Conservation (phyloP, 257 asterid genomes). For the Rauvolfia tetraphylla region DNA sequence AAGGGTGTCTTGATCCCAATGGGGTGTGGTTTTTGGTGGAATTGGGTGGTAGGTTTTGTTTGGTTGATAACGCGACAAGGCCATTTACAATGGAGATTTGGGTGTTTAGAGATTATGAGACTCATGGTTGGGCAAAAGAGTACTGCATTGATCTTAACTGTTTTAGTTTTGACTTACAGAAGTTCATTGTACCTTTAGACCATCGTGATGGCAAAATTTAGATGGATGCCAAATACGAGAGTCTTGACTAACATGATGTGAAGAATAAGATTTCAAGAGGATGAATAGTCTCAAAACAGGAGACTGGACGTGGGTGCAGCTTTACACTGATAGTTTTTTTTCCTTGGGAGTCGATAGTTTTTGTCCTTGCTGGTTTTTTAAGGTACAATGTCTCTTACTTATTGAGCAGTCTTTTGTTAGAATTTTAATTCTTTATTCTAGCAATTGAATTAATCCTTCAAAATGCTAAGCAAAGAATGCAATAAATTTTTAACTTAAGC, state of each 20-base stretch:
- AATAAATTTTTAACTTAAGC: no score
- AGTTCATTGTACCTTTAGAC: constrained; percentile 37
- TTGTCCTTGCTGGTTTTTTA: no score
- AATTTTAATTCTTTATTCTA: background rate
- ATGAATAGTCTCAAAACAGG: constrained; percentile 50
- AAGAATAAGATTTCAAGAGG: constrained; percentile 41
- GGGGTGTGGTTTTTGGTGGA: constrained; percentile 49
- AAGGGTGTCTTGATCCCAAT: constrained; percentile 39
- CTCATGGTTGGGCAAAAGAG: constrained; percentile 41
- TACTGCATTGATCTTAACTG: constrained; percentile 37
- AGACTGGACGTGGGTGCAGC: constrained; percentile 51
- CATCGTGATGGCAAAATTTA: constrained; percentile 38
- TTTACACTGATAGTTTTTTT: constrained; percentile 47
- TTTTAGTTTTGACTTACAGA: constrained; percentile 28
- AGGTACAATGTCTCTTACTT: background rate
- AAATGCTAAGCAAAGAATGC: background rate
- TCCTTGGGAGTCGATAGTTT: constrained; percentile 32
- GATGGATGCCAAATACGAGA: constrained; percentile 51
- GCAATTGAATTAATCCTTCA: background rate
- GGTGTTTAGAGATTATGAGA: constrained; percentile 44
- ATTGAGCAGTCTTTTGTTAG: background rate
- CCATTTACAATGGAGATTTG: constrained; percentile 45
- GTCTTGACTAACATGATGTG: constrained; percentile 48
- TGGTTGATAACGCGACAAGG: constrained; percentile 36
- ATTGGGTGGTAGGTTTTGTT: constrained; percentile 45